Conservation (phyloP, 2,329 filamentous ascomycete genomes). For the Mariannaea sp. region DNA sequence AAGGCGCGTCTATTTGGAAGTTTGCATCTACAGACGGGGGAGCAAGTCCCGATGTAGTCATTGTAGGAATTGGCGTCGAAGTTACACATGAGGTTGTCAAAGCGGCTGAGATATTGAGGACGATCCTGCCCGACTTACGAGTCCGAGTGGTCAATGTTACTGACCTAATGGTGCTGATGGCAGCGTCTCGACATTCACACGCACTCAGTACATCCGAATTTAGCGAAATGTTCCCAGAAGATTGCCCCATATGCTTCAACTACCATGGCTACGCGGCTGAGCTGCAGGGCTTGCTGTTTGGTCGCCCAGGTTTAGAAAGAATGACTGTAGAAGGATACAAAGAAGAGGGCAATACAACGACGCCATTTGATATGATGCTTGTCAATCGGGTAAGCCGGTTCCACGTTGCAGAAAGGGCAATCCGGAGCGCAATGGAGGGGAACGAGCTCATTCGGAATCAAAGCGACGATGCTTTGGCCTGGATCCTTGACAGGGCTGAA, state of each 20-base stretch:
- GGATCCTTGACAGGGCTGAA: constrained; percentile 54
- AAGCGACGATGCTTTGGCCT: constrained; percentile 52
- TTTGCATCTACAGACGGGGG: constrained; percentile 64
- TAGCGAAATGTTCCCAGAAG: constrained; percentile 59
- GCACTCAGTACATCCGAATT: constrained; percentile 58
- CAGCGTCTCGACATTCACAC: constrained; percentile 62
- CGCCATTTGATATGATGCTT: constrained; percentile 73
- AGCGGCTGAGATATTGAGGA: constrained; percentile 60
- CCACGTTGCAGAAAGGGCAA: constrained; percentile 60
- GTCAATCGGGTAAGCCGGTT: constrained; percentile 64
- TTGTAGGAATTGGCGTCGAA: constrained; percentile 68
- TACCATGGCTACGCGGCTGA: constrained; percentile 69
- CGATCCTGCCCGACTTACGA: constrained; percentile 55
- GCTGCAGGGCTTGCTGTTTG: constrained; percentile 65
- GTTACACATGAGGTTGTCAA: constrained; percentile 68
- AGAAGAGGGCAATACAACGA: constrained; percentile 70
- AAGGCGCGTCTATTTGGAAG: constrained; percentile 64
- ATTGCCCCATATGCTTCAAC: constrained; percentile 65
- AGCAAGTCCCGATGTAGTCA: constrained; percentile 63
- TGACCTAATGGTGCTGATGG: constrained; percentile 66
- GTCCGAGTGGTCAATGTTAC: constrained; percentile 69
- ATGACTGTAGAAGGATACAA: constrained; percentile 63
- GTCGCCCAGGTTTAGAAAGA: constrained; percentile 55
- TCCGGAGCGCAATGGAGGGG: constrained; percentile 51
- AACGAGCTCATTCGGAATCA: constrained; percentile 54